phyloP scores from a whole-genome alignment of 768 basidiomycete species.

The Naganishia randhawae region DNA sequence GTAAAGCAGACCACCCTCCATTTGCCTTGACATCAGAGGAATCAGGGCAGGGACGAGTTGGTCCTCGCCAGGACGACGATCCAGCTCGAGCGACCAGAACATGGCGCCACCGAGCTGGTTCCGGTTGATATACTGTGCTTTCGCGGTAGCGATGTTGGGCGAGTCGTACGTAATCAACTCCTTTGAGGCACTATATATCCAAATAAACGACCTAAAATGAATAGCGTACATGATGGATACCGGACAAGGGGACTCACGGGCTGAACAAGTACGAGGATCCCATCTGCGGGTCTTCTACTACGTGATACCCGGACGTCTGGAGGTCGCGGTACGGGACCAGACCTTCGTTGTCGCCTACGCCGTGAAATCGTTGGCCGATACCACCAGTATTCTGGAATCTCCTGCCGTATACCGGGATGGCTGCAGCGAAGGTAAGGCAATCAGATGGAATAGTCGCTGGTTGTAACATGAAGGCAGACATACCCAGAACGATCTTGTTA shows the following conservation, averaged over 20 bases:
- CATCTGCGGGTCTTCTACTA: slow-evolving; percentile 63
- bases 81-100: slow-evolving; percentile 62
- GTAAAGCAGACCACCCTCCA: slow-evolving; percentile 68
- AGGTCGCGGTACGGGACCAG: slow-evolving; percentile 11
- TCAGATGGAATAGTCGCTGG: not conserved
- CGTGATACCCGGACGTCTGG: slow-evolving; percentile 53
- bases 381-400: slow-evolving; percentile 82
- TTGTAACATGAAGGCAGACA: not conserved
- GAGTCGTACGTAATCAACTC: slow-evolving; percentile 69
- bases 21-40: slow-evolving; percentile 63
- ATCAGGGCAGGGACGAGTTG: slow-evolving; percentile 64
- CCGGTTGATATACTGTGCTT: slow-evolving; percentile 71
- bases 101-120: slow-evolving; percentile 83
- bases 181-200: not conserved
- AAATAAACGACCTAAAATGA: too few relatives aligned
- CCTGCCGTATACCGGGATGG: slow-evolving; percentile 89
- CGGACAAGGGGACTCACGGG: slow-evolving; percentile 49
- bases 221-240: not conserved
- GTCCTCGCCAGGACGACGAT: slow-evolving; percentile 58
- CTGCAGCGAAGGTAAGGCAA: slow-evolving; percentile 29
- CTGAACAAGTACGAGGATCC: slow-evolving; percentile 84
- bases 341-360: slow-evolving; percentile 43
- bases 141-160: slow-evolving; percentile 60
- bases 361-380: slow-evolving; percentile 72
- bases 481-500: slow-evolving; percentile 75